These are phyloP conservation scores for Talaromyces pinophilus DNA, from an alignment of 2,329 filamentous ascomycete genomes.

Conservation along the genomic window DNA sequence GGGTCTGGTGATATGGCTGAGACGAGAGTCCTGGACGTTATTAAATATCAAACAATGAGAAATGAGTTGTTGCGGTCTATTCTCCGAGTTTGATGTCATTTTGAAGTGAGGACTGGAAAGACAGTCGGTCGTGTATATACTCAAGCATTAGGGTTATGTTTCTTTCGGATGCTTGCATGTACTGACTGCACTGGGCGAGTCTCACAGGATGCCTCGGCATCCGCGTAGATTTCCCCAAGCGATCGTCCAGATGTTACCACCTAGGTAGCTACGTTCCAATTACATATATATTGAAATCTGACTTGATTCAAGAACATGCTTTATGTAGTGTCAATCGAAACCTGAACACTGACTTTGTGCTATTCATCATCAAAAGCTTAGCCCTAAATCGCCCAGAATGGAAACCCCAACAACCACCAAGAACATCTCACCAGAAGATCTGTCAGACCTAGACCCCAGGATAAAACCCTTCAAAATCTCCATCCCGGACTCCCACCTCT, in stretches of 20 bases:
- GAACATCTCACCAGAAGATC: too few relatives aligned
- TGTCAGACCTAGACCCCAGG: background rate
- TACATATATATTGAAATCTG: background rate
- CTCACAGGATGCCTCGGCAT: background rate
- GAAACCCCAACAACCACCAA: background rate
- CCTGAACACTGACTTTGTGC: background rate
- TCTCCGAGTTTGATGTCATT: background rate
- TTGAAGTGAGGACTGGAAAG: background rate
- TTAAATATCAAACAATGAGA: background rate
- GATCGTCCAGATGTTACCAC: background rate
- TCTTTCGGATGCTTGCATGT: background rate
- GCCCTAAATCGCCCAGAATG: background rate
- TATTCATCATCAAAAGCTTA: background rate
- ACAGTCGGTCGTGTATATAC: background rate
- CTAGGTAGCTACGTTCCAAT: background rate
- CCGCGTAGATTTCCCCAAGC: background rate
- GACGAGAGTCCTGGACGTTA: background rate
- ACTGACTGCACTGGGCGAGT: too few relatives aligned
- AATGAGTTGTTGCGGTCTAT: background rate
- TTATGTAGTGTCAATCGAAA: background rate
- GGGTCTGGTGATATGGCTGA: slow-evolving; percentile 11
- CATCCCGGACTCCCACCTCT: slow-evolving; percentile 55
- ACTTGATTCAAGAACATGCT: background rate
- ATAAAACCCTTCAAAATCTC: slow-evolving; percentile 51
- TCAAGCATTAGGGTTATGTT: background rate